A percentile compares a stretch with the other conserved stretches of the same genome.
Evolutionary conservation across 768 basidiomycete genomes (phyloP).

Genomic region (Collybiopsis confluens): DNA sequence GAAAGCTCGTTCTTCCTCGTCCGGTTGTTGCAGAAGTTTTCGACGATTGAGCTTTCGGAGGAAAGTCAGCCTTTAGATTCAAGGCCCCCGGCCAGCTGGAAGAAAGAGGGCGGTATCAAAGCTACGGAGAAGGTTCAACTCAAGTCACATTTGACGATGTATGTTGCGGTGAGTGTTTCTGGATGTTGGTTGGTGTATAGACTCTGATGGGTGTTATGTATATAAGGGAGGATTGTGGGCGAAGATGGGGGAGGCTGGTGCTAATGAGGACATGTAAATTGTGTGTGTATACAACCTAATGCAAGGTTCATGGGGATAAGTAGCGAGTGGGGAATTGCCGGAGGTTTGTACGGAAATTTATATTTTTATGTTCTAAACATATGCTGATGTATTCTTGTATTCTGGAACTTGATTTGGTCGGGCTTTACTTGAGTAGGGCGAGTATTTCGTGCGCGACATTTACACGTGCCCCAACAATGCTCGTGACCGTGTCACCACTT

Average conservation of each 20-base stretch:
- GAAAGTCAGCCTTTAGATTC: conserved; percentile 40
- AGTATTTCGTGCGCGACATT: no score
- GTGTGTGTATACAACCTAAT: no score
- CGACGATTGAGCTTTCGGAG: conserved; percentile 36
- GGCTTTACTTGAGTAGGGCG: no score
- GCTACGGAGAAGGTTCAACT: conserved; percentile 43
- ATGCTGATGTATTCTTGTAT: no score
- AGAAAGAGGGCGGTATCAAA: conserved; percentile 29
- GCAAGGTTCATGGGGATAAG: no score
- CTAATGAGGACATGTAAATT: background rate
- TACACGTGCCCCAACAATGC: no score
- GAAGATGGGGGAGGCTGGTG: conserved; percentile 22
- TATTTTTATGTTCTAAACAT: no score
- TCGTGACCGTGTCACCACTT: no score
- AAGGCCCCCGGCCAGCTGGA: conserved; percentile 44
- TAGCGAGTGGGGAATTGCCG: no score
- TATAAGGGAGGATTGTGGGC: conserved; percentile 32
- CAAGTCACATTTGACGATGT: conserved; percentile 52
- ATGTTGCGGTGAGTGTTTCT: conserved; percentile 33
- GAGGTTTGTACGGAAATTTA: no score
- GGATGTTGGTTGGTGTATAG: background rate
- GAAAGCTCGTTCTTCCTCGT: conserved; percentile 62
- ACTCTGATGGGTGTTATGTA: background rate
- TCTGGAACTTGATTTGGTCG: no score
- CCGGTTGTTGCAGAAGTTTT: conserved; percentile 54